These are phyloP conservation scores for Nicotiana paniculata DNA, from an alignment of 257 asterid genomes.

Conservation along the genomic window DNA sequence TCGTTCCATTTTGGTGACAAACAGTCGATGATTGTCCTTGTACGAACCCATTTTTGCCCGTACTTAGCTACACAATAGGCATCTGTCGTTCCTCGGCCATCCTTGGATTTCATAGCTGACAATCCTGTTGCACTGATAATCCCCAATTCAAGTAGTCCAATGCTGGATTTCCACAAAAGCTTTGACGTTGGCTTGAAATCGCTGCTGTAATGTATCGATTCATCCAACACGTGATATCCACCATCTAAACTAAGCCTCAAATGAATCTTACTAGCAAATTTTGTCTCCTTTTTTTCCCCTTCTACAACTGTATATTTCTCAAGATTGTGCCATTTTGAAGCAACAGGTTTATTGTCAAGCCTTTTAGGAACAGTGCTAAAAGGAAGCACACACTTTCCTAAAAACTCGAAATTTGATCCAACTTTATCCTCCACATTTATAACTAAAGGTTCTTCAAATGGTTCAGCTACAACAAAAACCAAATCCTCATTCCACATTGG, in stretches of 20 bases:
- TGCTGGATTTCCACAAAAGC: constrained; percentile 62
- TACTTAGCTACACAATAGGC: constrained; percentile 80
- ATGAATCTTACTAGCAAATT: constrained; percentile 80
- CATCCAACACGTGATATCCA: constrained; percentile 83
- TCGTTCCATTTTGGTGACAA: constrained; percentile 71
- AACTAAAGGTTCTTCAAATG: constrained; percentile 67
- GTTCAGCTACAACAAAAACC: constrained; percentile 63
- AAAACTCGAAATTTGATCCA: constrained; percentile 35
- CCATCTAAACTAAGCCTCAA: constrained; percentile 70
- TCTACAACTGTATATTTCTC: constrained; percentile 48
- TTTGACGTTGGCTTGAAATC: constrained; percentile 68
- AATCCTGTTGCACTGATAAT: constrained; percentile 60
- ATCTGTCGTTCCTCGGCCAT: constrained; percentile 56
- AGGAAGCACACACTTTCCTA: constrained; percentile 42
- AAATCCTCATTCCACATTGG: constrained; percentile 84
- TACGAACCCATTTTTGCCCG: constrained; percentile 77
- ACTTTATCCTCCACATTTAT: constrained; percentile 52
- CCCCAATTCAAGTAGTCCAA: constrained; percentile 68
- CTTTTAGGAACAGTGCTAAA: constrained; percentile 37
- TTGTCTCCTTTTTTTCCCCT: constrained; percentile 48
- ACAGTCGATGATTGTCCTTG: constrained; percentile 67
- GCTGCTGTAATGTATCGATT: constrained; percentile 61
- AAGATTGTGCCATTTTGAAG: constrained; percentile 69
- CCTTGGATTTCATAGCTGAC: constrained; percentile 54
- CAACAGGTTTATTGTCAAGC: constrained; percentile 58